Percentiles rank a stretch among this genome's conserved stretches.
These are phyloP conservation scores for Kwoniella mangroviensis DNA, from an alignment of 768 basidiomycete species.

Conservation along the genomic window DNA sequence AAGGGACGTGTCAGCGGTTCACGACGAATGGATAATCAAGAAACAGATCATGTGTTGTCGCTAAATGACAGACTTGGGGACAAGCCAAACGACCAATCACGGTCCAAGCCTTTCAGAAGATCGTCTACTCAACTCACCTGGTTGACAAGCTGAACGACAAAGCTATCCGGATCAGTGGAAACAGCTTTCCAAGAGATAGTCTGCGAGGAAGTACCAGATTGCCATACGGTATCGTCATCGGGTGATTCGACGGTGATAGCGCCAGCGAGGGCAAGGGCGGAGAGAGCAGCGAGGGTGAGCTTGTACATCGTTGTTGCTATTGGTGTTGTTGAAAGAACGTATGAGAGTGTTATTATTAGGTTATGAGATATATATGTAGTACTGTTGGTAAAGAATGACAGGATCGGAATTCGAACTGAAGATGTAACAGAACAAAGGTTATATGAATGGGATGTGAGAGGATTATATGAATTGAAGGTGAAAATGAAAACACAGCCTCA, in stretches of 20 bases:
- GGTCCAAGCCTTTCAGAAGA: background rate
- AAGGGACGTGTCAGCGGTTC: background rate
- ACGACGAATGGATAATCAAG: background rate
- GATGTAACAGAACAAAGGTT: background rate
- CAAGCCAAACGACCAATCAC: background rate
- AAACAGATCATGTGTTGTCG: background rate
- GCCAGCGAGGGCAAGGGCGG: constrained; percentile 64
- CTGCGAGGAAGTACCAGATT: constrained; percentile 63
- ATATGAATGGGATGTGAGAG: background rate
- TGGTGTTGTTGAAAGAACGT: background rate
- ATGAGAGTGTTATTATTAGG: background rate
- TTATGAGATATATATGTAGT: background rate
- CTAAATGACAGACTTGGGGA: background rate
- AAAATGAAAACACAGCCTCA: background rate
- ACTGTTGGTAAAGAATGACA: background rate
- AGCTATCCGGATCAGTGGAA: constrained; percentile 69
- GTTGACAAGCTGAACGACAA: constrained; percentile 72
- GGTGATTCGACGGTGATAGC: constrained; percentile 72
- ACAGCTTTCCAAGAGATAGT: constrained; percentile 70
- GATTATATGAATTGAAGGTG: background rate
- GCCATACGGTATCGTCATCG: constrained; percentile 63
- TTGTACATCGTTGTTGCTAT: constrained; percentile 25
- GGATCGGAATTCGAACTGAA: background rate
- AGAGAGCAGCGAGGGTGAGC: constrained; percentile 54
- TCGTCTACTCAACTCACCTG: constrained; percentile 55